Base-by-base conservation (phyloP, 768 basidiomycete species). In the Rhodotorula taiwanensis region DNA sequence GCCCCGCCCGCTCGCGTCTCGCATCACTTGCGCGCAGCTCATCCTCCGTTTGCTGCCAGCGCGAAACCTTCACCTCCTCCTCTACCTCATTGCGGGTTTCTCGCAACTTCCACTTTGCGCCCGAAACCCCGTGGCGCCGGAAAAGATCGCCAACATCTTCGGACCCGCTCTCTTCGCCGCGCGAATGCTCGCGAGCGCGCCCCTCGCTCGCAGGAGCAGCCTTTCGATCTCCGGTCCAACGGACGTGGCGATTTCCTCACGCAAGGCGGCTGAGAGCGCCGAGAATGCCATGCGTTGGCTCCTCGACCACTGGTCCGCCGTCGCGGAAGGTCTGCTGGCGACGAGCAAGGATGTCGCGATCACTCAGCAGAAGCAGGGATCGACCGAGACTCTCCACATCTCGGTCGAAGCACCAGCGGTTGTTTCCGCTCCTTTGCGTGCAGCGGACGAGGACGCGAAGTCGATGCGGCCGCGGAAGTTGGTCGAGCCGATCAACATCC, bases 31-130 rank as follows among this genome's bases (percentile, higher is more conserved):
- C 31, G 81, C 81, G 20, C 80, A 80, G 59, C 75, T 80, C 67
- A 71, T 83, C 54, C 77, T 83, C n/a, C 79, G 80, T 11, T 77
- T 83, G 49, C 77, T 83, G 9, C 79, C 81, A 2, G 74, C 74
- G 3, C 66, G 75, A 18, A 73, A 76, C 55, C 75, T 80, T 62
- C 76, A 76, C 39, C 73, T 81, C 6, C 75, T 82, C 52, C 70
- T 75, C 44, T 81, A 82, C 67, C 76, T 82, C 39, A 75, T 78
- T 56, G 76, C 76, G 9, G 81, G 82, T 71, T 80, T 82, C 69
- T 79, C 79, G 1, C 81, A 83, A 66, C 72, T 82, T 0, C 81
- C 80, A 4, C 74, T 81, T 11, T 80, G 78, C 57, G 79, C 81
- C 2, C 80, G 80, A 48, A 83, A 83, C 62, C 77, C 78, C 2